These are phyloP conservation scores for Exophiala sideris DNA, from an alignment of 2,329 filamentous ascomycete species.

Conservation along the genomic window DNA sequence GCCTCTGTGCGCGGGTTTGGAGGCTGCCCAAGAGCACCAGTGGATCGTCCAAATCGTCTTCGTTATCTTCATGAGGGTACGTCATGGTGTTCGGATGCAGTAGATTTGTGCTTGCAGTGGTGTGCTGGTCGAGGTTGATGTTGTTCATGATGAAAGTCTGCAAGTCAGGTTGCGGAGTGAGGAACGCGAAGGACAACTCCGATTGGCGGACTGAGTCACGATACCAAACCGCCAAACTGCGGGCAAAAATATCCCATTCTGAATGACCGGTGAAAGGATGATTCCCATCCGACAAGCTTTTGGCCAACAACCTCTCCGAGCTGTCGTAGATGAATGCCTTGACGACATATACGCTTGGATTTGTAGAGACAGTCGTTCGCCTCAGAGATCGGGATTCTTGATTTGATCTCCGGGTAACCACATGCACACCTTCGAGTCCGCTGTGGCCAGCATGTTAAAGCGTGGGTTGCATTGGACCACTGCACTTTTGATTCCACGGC, in stretches of 20 bases:
- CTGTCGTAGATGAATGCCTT: background rate
- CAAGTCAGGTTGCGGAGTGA: slow-evolving; percentile 11
- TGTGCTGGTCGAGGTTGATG: background rate
- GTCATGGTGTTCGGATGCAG: background rate
- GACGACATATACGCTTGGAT: background rate
- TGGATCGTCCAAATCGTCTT: background rate
- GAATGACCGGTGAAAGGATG: too few species aligned
- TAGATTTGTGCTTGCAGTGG: background rate
- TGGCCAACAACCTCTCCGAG: background rate
- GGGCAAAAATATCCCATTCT: too few species aligned
- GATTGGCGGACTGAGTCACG: slow-evolving; percentile 12
- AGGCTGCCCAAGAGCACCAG: slow-evolving; percentile 4
- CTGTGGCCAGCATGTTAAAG: slow-evolving; percentile 87
- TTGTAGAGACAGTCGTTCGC: background rate
- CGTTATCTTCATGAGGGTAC: background rate
- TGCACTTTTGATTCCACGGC: slow-evolving; percentile 58
- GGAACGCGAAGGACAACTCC: background rate
- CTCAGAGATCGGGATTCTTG: slow-evolving; percentile 25
- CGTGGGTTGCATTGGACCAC: slow-evolving; percentile 85
- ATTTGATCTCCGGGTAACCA: slow-evolving; percentile 58
- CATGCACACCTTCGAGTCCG: slow-evolving; percentile 77
- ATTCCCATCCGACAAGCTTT: too few species aligned
- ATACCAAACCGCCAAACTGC: background rate
- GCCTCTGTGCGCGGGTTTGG: slow-evolving; percentile 19
- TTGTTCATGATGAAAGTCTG: background rate